phyloP scores from a whole-genome alignment of 2,329 filamentous ascomycete genomes.

The Arthrocladium fulminans region DNA sequence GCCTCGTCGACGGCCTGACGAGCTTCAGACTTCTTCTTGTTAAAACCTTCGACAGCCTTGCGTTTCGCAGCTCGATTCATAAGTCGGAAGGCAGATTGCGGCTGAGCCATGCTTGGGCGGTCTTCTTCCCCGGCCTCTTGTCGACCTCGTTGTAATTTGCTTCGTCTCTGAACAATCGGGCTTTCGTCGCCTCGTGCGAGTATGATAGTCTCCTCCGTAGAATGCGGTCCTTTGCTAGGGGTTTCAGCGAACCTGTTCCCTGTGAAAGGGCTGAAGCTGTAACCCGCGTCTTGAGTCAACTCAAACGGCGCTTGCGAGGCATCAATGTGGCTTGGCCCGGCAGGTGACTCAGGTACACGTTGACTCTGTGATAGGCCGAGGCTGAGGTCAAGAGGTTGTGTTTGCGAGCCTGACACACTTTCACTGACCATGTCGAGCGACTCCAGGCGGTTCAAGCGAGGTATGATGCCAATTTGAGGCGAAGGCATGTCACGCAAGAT shows the following conservation, averaged over 20 bases:
- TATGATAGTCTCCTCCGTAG: conserved; percentile 63
- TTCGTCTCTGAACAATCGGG: conserved; percentile 54
- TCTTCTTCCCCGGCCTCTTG: conserved; percentile 36
- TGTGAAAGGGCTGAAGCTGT: conserved; percentile 63
- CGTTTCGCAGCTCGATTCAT: conserved; percentile 58
- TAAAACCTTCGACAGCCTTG: conserved; percentile 51
- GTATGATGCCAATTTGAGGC: conserved; percentile 42
- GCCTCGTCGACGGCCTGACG: conserved; percentile 85
- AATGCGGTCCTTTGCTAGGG: conserved; percentile 32
- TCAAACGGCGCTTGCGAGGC: conserved; percentile 37
- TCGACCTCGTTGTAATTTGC: conserved; percentile 40
- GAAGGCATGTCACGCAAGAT: conserved; percentile 45
- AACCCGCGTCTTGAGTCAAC: conserved; percentile 72
- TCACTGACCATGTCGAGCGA: conserved; percentile 53
- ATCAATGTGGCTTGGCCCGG: conserved; percentile 27
- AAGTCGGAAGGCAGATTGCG: conserved; percentile 54
- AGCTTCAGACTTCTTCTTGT: conserved; percentile 80
- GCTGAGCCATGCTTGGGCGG: conserved; percentile 30
- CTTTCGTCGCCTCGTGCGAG: conserved; percentile 48
- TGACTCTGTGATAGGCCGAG: conserved; percentile 55
- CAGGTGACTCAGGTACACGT: conserved; percentile 26
- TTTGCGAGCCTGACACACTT: conserved; percentile 41
- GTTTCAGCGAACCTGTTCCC: conserved; percentile 54
- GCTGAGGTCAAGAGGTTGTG: conserved; percentile 38
- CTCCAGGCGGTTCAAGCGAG: conserved; percentile 51